Percentiles rank a stretch among this genome's conserved stretches.
These are phyloP conservation scores for Onygenales sp. DNA, from an alignment of 2,329 filamentous ascomycete genomes.

Conservation along the genomic window DNA sequence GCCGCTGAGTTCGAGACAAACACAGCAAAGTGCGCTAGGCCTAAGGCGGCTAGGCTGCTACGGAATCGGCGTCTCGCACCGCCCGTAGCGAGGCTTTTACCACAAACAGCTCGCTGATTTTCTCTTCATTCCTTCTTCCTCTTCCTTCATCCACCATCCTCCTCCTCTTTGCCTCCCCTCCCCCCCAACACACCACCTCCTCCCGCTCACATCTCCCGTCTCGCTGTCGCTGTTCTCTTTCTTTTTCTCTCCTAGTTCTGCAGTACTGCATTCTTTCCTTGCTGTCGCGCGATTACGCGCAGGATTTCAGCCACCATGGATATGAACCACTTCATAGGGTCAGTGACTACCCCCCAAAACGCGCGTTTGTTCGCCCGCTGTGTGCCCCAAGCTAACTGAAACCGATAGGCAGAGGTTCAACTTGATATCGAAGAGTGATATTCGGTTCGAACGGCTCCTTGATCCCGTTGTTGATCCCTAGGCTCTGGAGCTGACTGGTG, in stretches of 20 bases:
- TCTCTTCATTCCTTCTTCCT: not conserved
- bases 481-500: slow-evolving; percentile 25
- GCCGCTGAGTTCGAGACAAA: slow-evolving; percentile 3
- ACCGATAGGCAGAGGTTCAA: slow-evolving; percentile 74
- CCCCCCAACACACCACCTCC: slow-evolving; percentile 6
- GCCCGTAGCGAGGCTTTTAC: slow-evolving; percentile 10
- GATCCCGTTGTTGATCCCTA: slow-evolving; percentile 6
- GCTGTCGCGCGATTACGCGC: slow-evolving; percentile 23
- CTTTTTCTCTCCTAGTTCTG: slow-evolving; percentile 13
- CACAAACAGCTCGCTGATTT: slow-evolving; percentile 8
- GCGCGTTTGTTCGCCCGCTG: slow-evolving; percentile 8
- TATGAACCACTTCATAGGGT: slow-evolving; percentile 44
- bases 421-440: slow-evolving; percentile 93
- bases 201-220: slow-evolving; percentile 3
- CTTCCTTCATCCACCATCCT: slow-evolving; percentile 15
- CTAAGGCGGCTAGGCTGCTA: not conserved
- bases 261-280: not conserved
- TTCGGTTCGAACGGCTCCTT: slow-evolving; percentile 53
- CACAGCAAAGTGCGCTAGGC: not conserved
- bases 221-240: slow-evolving; percentile 9
- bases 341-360: slow-evolving; percentile 18
- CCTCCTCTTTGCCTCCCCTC: slow-evolving; percentile 12
- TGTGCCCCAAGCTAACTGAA: slow-evolving; percentile 27
- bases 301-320: slow-evolving; percentile 28
- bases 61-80: slow-evolving; percentile 1